These are phyloP conservation scores for Daedaleopsis nitida DNA, from an alignment of 768 basidiomycete genomes.

Conservation along the genomic window DNA sequence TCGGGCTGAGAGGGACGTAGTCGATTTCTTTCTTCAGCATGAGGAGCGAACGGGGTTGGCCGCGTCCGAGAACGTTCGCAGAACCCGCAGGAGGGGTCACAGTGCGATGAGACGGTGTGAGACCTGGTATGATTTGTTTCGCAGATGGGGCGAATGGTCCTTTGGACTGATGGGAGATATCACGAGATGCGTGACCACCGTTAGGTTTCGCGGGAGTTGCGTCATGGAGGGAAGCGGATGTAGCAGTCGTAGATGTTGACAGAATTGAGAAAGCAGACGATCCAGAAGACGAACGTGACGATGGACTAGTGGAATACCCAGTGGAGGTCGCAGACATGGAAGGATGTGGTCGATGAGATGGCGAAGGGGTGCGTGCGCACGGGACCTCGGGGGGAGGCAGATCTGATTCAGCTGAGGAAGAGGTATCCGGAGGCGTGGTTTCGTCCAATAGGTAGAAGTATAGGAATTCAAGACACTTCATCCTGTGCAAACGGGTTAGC, in stretches of 20 bases:
- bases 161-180: slow-evolving; percentile 21
- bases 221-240: slow-evolving; percentile 17
- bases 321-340: slow-evolving; percentile 7
- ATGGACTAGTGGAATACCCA: slow-evolving; percentile 8
- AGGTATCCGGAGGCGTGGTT: slow-evolving; percentile 35
- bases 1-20: slow-evolving; percentile 71
- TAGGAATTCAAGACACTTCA: slow-evolving; percentile 95
- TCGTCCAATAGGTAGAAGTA: slow-evolving; percentile 96
- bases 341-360: slow-evolving; percentile 31
- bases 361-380: slow-evolving; percentile 27
- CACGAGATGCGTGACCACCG: slow-evolving; percentile 16
- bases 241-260: slow-evolving; percentile 19
- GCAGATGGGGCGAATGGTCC: neutral
- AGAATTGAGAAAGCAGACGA: slow-evolving; percentile 23
- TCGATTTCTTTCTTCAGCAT: slow-evolving; percentile 75
- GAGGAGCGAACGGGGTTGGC: slow-evolving; percentile 53
- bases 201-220: neutral
- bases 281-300: slow-evolving; percentile 15
- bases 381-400: slow-evolving; percentile 19
- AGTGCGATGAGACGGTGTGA: slow-evolving; percentile 19
- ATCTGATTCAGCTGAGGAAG: slow-evolving; percentile 20
- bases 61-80: slow-evolving; percentile 23
- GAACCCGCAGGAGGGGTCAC: slow-evolving; percentile 21
- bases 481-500: slow-evolving; percentile 46
- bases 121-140: slow-evolving; percentile 14